Evolutionary conservation across 495 filamentous ascomycete genomes (phyloP).

Genomic region (Coniosporium apollinis): DNA sequence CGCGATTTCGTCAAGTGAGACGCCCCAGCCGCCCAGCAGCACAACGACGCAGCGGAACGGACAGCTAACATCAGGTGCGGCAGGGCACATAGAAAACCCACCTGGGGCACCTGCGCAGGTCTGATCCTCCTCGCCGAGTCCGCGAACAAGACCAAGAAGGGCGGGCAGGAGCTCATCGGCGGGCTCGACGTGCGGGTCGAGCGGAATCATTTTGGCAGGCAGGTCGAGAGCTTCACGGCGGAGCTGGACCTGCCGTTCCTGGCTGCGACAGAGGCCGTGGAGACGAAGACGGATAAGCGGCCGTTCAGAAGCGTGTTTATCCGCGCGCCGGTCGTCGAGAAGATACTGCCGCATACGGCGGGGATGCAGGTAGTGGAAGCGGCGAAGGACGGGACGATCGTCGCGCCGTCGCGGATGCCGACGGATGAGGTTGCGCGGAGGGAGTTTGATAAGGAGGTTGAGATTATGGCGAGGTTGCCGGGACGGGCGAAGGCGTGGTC

Average conservation of each 20-base stretch:
- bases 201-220: conserved; percentile 90
- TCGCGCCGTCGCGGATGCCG: conserved; percentile 40
- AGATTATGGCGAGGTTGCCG: conserved; percentile 41
- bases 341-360: conserved; percentile 39
- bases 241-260: conserved; percentile 64
- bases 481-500: conserved; percentile 22
- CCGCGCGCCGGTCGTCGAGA: conserved; percentile 82
- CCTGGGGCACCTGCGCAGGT: conserved; percentile 94
- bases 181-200: conserved; percentile 83
- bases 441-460: conserved; percentile 25
- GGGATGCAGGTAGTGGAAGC: conserved; percentile 35
- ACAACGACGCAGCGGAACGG: no score
- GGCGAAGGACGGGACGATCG: conserved; percentile 39
- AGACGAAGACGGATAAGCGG: conserved; percentile 5
- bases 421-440: conserved; percentile 7
- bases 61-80: conserved; percentile 2
- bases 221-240: conserved; percentile 81
- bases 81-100: conserved; percentile 55
- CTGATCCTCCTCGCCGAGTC: conserved; percentile 81
- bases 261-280: neutral
- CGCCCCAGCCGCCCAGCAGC: no score
- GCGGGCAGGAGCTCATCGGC: conserved; percentile 85
- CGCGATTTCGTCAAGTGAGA: conserved; percentile 88
- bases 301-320: conserved; percentile 84
- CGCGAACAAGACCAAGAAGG: conserved; percentile 74